Evolutionary conservation across 139 green algal species (phyloP), one percentile per base, ranked within the genome.

Genomic region (Picochlorum sp.): DNA sequence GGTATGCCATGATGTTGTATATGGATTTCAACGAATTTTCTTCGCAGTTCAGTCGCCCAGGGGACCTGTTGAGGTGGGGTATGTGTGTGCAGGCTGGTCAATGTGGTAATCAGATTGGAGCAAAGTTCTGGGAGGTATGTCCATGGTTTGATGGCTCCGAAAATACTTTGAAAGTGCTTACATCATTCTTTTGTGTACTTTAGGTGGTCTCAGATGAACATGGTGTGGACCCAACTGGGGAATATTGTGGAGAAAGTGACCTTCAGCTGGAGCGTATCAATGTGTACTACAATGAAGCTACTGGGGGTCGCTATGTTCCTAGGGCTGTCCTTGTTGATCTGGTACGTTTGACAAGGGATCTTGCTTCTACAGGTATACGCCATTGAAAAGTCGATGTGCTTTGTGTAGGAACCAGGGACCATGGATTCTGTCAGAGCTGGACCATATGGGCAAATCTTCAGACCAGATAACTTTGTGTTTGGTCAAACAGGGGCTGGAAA

Each of bases 221-320:
- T 62, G 87, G 92, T 62, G 81, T 98, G 18, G 92, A 97, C 75
- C 85, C 92, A 37, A 95, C 88, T 15, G 93, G 93, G 44, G 91
- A 86, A 56, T 79, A 79, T 50, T 59, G 86, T 45, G 93, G 93
- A 41, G 90, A 97, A 81, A 89, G 77, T 15, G 94, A 98, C 76
- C 83, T 99, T 49, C 94, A 98, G 84, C 80, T 99, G 49, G 94
- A 99, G 84, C 87, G 94, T 67, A 94, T 99, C 81, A 99, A 98
- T 72, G 94, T 99, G 13, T 99, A 99, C 83, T 99, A 95, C 85
- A 99, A 97, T 73, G 94, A 99, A 81, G 94, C 94, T 57, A 92
- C 84, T 30, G 92, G 90, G n/a, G 92, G 89, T 52, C 89, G 94
- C 50, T 98, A 98, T 68, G 93, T 98, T 60, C 93, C 93, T 41